Evolutionary conservation across 2,329 filamentous ascomycete genomes (phyloP), one percentile per base, ranked within the genome.

Genomic region (Hymenoscyphus albidus): DNA sequence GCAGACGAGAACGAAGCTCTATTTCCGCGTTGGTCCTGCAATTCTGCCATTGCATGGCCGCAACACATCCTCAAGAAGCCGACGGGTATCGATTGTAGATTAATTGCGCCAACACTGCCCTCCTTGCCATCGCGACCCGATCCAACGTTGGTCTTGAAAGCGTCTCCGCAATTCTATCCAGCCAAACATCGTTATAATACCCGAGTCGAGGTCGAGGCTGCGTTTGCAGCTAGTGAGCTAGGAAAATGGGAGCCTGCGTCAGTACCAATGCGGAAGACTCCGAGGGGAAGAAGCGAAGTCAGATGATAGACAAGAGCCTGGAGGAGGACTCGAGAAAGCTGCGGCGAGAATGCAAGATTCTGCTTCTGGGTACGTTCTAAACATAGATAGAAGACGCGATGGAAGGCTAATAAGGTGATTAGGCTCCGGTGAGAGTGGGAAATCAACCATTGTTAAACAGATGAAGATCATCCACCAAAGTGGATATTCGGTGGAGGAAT

Each of bases 381-480:
- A 40, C 58, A 39, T 35, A n/a, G 27, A 1, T 16, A 18, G 48
- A 42, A 61, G 57, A 42, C 35, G 42, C 61, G 58, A 18, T 48
- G 32, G 42, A 51, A 51, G 55, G 68, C 70, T 72, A 73, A 74
- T 64, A 31, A 51, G 57, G 39, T 68, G 58, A 60, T 66, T 77
- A 97, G 95, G 95, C 70, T 98, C 95, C 70, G 95, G 95, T 70
- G 95, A 99, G 81, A 98, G 94, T 79, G 95, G 95, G 71, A 99
- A 99, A 80, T 98, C 95, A 65, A 99, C 95, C 10, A 98, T 99
- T 74, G 95, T 99, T 72, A 99, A 99, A 80, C 95, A 99, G 83
- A 99, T 99, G 95, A 99, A 98, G 80, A 99, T 99, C 73, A 98
- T 99, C 75, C 95, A 99, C 76, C 90, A 98, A 74, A 97, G 97